Evolutionary conservation across 176 grass and related monocot genomes (phyloP).

Genomic region (Carex kokanica): DNA sequence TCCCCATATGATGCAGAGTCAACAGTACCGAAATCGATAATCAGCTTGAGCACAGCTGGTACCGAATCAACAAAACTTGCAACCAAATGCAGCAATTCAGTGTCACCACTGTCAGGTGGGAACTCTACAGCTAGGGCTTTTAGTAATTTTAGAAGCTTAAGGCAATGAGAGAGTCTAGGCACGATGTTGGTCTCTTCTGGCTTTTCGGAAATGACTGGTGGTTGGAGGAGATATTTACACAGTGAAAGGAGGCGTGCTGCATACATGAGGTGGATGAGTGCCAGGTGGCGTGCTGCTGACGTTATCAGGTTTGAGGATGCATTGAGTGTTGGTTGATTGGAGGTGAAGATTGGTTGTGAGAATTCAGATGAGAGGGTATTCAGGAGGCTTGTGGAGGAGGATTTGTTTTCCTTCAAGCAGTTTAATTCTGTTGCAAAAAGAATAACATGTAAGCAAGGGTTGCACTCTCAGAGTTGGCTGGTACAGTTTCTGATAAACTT

Average conservation of each 20-base stretch:
- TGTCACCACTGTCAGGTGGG: constrained; percentile 50
- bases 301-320: constrained; percentile 52
- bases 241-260: constrained; percentile 62
- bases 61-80: constrained; percentile 57
- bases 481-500: constrained; percentile 23
- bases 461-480: constrained; percentile 13
- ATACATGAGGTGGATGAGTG: constrained; percentile 56
- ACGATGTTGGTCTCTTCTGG: constrained; percentile 66
- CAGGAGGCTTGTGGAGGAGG: constrained; percentile 42
- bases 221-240: constrained; percentile 57
- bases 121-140: constrained; percentile 49
- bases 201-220: constrained; percentile 54
- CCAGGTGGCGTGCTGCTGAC: constrained; percentile 57
- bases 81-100: constrained; percentile 47
- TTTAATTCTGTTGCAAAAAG: constrained; percentile 49
- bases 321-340: constrained; percentile 36
- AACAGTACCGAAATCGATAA: constrained; percentile 66
- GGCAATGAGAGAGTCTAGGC: constrained; percentile 71
- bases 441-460: constrained; percentile 12
- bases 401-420: constrained; percentile 55
- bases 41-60: constrained; percentile 63
- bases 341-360: constrained; percentile 41
- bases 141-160: constrained; percentile 74
- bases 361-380: constrained; percentile 64
- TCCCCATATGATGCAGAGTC: constrained; percentile 48